These are phyloP conservation scores for Tulasnella sp. DNA, from an alignment of 768 basidiomycete species.

Conservation along the genomic window DNA sequence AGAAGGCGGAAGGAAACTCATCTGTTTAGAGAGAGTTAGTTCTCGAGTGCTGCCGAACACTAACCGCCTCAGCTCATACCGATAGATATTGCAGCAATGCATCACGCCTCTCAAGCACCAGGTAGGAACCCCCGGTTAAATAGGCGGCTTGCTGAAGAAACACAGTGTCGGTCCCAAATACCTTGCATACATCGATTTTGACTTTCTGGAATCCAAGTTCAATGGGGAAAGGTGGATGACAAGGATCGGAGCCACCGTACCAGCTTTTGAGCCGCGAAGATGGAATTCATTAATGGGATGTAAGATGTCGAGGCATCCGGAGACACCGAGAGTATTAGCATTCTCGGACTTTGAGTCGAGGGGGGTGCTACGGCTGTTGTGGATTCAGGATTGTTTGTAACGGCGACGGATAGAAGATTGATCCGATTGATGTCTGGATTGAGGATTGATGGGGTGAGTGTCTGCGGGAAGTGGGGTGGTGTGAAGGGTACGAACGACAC, in stretches of 20 bases:
- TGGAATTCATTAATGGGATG: conserved; percentile 98
- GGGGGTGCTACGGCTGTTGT: conserved; percentile 14
- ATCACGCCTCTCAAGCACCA: conserved; percentile 66
- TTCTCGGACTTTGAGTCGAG: conserved; percentile 39
- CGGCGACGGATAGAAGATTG: conserved; percentile 25
- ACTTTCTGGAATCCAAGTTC: conserved; percentile 55
- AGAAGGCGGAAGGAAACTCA: conserved; percentile 66
- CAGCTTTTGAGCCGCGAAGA: conserved; percentile 96
- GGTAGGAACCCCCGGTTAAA: conserved; percentile 89
- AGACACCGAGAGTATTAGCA: conserved; percentile 80
- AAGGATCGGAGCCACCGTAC: conserved; percentile 34
- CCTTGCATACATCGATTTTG: conserved; percentile 90
- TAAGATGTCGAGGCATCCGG: conserved; percentile 84
- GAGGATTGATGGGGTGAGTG: conserved; percentile 19
- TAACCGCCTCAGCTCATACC: conserved; percentile 31
- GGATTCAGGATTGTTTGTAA: conserved; percentile 18
- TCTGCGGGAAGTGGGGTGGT: background rate
- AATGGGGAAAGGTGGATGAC: background rate
- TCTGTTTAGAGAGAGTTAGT: conserved; percentile 36
- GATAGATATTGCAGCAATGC: conserved; percentile 88
- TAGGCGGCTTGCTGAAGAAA: conserved; percentile 97
- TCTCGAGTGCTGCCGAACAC: background rate
- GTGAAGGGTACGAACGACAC: conserved; percentile 49
- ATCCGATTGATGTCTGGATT: conserved; percentile 58
- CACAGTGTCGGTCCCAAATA: conserved; percentile 79